These are phyloP conservation scores for Aspergillus baeticus DNA, from an alignment of 495 filamentous ascomycete genomes.

Conservation along the genomic window DNA sequence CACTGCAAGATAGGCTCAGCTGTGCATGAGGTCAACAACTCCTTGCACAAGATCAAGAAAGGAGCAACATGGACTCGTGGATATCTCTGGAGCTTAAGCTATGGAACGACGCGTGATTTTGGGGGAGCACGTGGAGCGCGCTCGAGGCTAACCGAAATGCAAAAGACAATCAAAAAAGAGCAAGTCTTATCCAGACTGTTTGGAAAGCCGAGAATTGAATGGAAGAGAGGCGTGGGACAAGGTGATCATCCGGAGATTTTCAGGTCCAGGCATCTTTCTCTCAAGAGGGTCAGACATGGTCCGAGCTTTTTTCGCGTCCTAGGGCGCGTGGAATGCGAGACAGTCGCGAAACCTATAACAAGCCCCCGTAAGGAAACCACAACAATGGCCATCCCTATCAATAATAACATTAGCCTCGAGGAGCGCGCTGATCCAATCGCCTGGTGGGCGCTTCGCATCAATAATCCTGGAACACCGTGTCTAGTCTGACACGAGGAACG, in stretches of 20 bases:
- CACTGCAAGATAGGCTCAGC: neutral
- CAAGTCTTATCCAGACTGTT: neutral
- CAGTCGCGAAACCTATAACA: constrained; percentile 16
- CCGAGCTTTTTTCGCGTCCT: constrained; percentile 18
- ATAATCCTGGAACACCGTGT: constrained; percentile 5
- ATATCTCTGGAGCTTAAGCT: neutral
- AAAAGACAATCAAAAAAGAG: no score
- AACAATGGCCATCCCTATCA: constrained; percentile 4
- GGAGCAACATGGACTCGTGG: neutral
- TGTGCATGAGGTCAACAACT: neutral
- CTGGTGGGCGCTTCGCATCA: constrained; percentile 23
- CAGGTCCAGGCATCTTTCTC: constrained; percentile 11
- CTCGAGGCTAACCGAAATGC: no score
- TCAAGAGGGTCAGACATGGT: constrained; percentile 11
- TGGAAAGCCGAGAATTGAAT: neutral
- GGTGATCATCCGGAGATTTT: constrained; percentile 1
- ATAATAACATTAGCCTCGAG: neutral
- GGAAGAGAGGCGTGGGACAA: neutral
- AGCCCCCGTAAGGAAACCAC: constrained; percentile 8
- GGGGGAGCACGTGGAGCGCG: no score
- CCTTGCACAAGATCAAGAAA: neutral
- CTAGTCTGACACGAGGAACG: constrained; percentile 1
- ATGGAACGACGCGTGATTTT: no score
- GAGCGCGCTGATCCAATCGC: constrained; percentile 24
- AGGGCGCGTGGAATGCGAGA: constrained; percentile 25